Evolutionary conservation across 768 basidiomycete species (phyloP).

Genomic region (Mycena polygramma): DNA sequence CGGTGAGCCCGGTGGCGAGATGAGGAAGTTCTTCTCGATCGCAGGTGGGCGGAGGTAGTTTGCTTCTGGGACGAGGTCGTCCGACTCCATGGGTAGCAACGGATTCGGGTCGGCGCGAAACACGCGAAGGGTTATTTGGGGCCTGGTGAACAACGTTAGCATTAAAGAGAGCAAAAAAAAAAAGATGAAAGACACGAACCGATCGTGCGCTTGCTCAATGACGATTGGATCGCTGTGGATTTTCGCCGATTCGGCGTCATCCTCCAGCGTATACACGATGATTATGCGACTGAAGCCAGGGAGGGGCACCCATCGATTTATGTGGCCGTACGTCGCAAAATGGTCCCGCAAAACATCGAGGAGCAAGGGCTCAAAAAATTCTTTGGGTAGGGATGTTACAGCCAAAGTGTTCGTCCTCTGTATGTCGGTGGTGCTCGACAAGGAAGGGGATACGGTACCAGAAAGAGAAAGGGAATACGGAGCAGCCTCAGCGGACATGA

Average conservation of each 20-base stretch:
- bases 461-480: conserved; percentile 37
- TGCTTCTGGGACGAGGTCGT: conserved; percentile 50
- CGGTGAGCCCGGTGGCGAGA: conserved; percentile 97
- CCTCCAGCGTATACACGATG: conserved; percentile 77
- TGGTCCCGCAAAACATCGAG: conserved; percentile 76
- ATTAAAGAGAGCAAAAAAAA: background rate
- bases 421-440: conserved; percentile 20
- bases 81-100: conserved; percentile 50
- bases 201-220: conserved; percentile 63
- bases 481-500: background rate
- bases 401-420: conserved; percentile 85
- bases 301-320: conserved; percentile 94
- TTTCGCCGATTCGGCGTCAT: conserved; percentile 80
- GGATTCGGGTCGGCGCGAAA: conserved; percentile 85
- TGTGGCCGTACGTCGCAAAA: conserved; percentile 82
- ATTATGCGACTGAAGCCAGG: conserved; percentile 86
- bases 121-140: conserved; percentile 69
- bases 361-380: conserved; percentile 82
- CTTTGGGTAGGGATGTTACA: conserved; percentile 80
- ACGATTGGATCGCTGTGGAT: conserved; percentile 72
- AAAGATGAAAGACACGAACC: conserved; percentile 55
- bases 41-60: conserved; percentile 82
- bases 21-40: conserved; percentile 93
- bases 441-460: conserved; percentile 23
- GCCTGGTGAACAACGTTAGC: conserved; percentile 47